These are phyloP conservation scores for Fusarium miscanthi DNA, from an alignment of 2,329 filamentous ascomycete species.

Conservation along the genomic window DNA sequence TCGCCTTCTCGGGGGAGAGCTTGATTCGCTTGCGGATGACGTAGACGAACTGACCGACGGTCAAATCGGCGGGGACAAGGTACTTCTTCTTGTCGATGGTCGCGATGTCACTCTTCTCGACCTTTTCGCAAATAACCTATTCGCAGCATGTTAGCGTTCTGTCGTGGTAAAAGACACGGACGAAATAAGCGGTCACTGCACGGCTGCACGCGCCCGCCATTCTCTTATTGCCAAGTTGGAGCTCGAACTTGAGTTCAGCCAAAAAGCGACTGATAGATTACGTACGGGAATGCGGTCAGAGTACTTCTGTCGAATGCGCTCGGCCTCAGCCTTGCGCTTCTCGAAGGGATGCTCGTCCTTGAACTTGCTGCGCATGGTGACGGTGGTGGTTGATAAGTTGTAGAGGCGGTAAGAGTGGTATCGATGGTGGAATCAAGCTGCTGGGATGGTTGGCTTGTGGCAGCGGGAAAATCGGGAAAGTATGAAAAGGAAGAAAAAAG, in stretches of 20 bases:
- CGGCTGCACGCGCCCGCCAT: constrained; percentile 8
- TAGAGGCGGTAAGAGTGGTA: constrained; percentile 32
- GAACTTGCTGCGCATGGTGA: constrained; percentile 97
- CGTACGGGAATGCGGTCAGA: constrained; percentile 96
- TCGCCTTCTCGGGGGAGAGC: constrained; percentile 98
- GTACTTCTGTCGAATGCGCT: constrained; percentile 99
- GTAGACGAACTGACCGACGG: constrained; percentile 99
- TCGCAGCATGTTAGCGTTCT: constrained; percentile 82
- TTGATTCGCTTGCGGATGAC: constrained; percentile 99
- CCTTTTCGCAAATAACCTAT: constrained; percentile 99
- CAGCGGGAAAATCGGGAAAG: background rate
- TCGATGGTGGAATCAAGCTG: constrained; percentile 18
- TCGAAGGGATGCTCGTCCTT: constrained; percentile 99
- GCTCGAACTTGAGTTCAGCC: background rate
- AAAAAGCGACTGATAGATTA: constrained; percentile 44
- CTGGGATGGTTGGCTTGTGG: constrained; percentile 13
- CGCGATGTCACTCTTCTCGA: constrained; percentile 98
- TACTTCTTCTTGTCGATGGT: constrained; percentile 99
- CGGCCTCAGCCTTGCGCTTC: constrained; percentile 99
- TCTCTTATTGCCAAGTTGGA: background rate
- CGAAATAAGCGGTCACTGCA: constrained; percentile 35
- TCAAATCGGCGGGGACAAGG: constrained; percentile 95
- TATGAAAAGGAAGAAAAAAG: constrained; percentile 24
- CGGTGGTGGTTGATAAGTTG: constrained; percentile 46
- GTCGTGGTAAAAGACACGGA: background rate